A percentile compares a stretch with the other conserved stretches of the same genome.
Conservation (phyloP, 768 basidiomycete species). For the Kwoniella heveanensis region DNA sequence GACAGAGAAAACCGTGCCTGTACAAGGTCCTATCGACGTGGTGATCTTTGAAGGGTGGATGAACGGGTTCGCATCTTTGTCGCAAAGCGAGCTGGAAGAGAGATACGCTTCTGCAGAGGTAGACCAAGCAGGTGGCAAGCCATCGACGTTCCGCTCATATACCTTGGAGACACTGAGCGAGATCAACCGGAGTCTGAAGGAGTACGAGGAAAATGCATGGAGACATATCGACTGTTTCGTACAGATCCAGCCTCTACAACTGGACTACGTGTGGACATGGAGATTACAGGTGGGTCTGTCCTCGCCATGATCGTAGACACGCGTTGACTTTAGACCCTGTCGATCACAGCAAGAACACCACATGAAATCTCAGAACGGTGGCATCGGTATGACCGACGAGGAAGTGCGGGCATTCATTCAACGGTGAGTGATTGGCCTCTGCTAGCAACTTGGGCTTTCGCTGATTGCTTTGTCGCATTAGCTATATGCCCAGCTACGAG, state of each 20-base stretch:
- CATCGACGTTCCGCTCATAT: slow-evolving; percentile 58
- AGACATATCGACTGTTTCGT: slow-evolving; percentile 70
- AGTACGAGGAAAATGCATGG: slow-evolving; percentile 70
- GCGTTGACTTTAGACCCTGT: not conserved
- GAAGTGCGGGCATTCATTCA: slow-evolving; percentile 77
- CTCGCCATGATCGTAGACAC: no score
- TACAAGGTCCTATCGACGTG: slow-evolving; percentile 67
- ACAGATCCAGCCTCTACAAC: slow-evolving; percentile 62
- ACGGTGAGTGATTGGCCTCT: slow-evolving; percentile 9
- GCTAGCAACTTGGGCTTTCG: not conserved
- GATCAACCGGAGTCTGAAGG: slow-evolving; percentile 66
- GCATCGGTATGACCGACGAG: slow-evolving; percentile 82
- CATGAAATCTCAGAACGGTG: slow-evolving; percentile 84
- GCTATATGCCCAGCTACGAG: slow-evolving; percentile 81
- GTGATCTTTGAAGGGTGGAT: slow-evolving; percentile 94
- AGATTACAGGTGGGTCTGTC: not conserved
- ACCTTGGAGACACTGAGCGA: slow-evolving; percentile 24
- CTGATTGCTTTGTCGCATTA: slow-evolving; percentile 36
- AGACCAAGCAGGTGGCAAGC: slow-evolving; percentile 31
- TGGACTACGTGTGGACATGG: slow-evolving; percentile 76
- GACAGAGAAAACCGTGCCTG: slow-evolving; percentile 57
- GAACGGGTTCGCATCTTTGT: slow-evolving; percentile 76
- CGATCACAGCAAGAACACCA: slow-evolving; percentile 82
- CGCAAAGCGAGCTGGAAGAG: slow-evolving; percentile 60
- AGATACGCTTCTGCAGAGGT: slow-evolving; percentile 58